phyloP scores from a whole-genome alignment of 2,329 filamentous ascomycete genomes.

The Delphinella strobiligena region DNA sequence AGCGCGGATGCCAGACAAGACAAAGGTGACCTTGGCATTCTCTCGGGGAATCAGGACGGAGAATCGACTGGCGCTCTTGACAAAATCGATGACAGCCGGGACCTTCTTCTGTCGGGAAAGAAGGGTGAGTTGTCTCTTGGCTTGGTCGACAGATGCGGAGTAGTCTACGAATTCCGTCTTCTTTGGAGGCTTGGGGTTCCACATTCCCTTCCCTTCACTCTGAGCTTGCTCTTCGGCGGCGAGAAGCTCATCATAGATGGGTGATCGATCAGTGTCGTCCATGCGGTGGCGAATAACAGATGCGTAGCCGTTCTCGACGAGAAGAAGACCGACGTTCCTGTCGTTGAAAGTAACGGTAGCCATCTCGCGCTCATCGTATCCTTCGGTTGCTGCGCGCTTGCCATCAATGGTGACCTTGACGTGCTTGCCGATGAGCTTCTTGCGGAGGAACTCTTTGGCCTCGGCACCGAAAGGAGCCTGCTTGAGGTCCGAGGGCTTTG shows the following conservation, averaged over 20 bases:
- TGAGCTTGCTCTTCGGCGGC: conserved; percentile 72
- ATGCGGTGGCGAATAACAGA: conserved; percentile 91
- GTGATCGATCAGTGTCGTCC: conserved; percentile 85
- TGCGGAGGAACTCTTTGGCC: conserved; percentile 90
- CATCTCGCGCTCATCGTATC: conserved; percentile 89
- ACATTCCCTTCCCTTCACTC: conserved; percentile 84
- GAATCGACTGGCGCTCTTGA: conserved; percentile 93
- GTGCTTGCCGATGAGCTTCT: conserved; percentile 91
- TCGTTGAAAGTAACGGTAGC: conserved; percentile 73
- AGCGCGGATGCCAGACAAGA: conserved; percentile 83
- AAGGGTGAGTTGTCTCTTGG: conserved; percentile 81
- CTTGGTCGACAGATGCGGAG: conserved; percentile 86
- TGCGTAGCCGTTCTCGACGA: conserved; percentile 88
- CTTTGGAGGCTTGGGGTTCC: conserved; percentile 80
- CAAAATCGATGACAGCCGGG: conserved; percentile 88
- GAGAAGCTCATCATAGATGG: conserved; percentile 84
- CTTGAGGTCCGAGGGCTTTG: conserved; percentile 75
- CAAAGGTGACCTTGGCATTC: conserved; percentile 86
- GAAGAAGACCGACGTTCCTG: conserved; percentile 71
- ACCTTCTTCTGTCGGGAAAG: conserved; percentile 86
- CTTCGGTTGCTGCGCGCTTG: conserved; percentile 76
- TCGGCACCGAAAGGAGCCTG: conserved; percentile 84
- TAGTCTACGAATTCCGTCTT: conserved; percentile 75
- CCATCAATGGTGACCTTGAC: conserved; percentile 83
- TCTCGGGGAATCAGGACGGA: conserved; percentile 85